Conservation (phyloP, 2,329 filamentous ascomycete genomes). For the Monilinia fructicola region DNA sequence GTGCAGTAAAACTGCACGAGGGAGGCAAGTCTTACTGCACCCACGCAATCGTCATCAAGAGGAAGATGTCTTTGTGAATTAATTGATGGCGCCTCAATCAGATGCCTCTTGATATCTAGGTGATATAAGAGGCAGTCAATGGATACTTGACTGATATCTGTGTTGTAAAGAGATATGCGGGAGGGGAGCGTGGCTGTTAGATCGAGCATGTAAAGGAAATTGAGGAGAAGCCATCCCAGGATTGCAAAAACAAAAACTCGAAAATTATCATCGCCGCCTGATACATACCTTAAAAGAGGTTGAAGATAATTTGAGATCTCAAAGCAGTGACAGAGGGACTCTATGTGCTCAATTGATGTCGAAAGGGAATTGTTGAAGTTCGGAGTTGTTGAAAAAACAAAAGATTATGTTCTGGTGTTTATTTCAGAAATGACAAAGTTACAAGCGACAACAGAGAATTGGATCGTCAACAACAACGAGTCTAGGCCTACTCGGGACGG, state of each 20-base stretch:
- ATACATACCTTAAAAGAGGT: not conserved
- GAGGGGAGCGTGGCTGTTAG: not conserved
- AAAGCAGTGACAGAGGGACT: slow-evolving; percentile 17
- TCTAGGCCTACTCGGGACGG: slow-evolving; percentile 1
- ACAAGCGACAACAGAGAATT: not conserved
- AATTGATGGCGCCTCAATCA: not conserved
- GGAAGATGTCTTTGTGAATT: not conserved
- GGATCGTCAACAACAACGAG: not conserved
- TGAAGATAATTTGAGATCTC: not conserved
- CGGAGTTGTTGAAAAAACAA: not conserved
- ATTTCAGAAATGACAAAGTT: not conserved
- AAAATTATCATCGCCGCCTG: not conserved
- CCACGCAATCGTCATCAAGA: slow-evolving; percentile 1
- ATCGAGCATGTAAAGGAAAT: not conserved
- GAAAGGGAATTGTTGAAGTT: not conserved
- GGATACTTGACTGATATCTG: not conserved
- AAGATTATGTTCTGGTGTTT: not conserved
- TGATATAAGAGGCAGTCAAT: not conserved
- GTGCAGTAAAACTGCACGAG: not conserved
- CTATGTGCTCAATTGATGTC: slow-evolving; percentile 11
- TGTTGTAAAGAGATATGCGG: not conserved
- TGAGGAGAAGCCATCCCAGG: not conserved
- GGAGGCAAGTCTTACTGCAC: not conserved
- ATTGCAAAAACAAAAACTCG: not conserved
- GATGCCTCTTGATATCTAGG: not conserved